Evolutionary conservation across 1,139 yeast species (phyloP), one percentile per base, ranked within the genome.

Genomic region (Ogataea hybrid): DNA sequence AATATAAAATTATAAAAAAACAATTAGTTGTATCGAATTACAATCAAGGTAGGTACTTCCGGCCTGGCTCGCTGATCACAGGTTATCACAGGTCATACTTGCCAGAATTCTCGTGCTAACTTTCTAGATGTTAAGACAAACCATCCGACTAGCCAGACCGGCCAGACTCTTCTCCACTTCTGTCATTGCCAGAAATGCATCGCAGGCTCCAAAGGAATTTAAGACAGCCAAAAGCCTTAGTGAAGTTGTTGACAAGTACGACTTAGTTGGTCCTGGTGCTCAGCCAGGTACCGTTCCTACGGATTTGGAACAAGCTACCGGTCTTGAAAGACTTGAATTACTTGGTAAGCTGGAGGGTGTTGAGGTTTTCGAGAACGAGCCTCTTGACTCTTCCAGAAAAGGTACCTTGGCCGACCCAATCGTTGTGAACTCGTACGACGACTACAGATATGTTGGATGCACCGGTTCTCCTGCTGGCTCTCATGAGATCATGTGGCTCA

Each of bases 261-360:
- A 90, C 45, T 79, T 92, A 68, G 79, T 89, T 57, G 96, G 97
- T 68, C 80, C 84, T 47, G 97, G 96, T 78, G 95, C 96, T 53
- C 70, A 68, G 51, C 66, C 70, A 47, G 95, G 94, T 59, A 75
- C 84, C 46, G 81, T 92, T 60, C 97, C 98, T 65, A 80, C 95
- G 48, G 96, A 90, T 68, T 65, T 86, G 59, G 97, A 92, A 62
- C 97, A 90, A 73, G 90, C 97, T 59, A 94, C 98, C 44, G 98
- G 98, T 85, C 77, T 92, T 65, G 97, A 86, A 70, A 89, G 98
- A 81, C 78, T 89, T 59, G 98, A 92, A 77, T 68, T 86, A 61
- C 80, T 92, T 63, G 97, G 95, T 75, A 86, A 89, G 71, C 72
- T 85, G 67, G 96, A 89, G 70, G 98, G 98, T 77, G 77, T 92